phyloP scores from a whole-genome alignment of 176 grass and related monocot species.

The Zea luxurians region DNA sequence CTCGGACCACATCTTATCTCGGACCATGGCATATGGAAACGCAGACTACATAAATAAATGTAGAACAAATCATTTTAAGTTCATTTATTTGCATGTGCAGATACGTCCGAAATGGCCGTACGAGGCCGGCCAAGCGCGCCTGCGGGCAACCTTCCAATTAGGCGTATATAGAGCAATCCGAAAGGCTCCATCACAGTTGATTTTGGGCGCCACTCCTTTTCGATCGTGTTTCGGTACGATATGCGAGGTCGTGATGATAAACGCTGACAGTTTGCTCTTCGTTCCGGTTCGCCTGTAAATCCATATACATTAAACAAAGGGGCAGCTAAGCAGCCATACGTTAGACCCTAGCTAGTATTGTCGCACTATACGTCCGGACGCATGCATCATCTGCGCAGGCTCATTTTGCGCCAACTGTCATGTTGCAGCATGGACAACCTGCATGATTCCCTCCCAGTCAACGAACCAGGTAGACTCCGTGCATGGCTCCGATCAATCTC shows the following conservation, averaged over 20 bases:
- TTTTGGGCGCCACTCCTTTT: no score
- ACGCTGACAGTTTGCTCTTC: neutral
- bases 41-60: no score
- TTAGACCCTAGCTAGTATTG: slow-evolving; percentile 33
- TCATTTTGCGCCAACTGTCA: slow-evolving; percentile 14
- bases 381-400: slow-evolving; percentile 23
- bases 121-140: no score
- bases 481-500: neutral
- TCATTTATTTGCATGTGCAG: no score
- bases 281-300: neutral
- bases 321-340: neutral
- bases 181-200: no score
- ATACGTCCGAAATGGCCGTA: no score
- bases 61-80: no score
- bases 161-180: no score
- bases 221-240: no score
- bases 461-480: neutral
- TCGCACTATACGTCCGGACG: neutral
- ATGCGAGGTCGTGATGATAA: neutral
- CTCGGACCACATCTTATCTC: no score
- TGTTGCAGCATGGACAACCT: neutral
- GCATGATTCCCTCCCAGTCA: slow-evolving; percentile 33
- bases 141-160: no score
- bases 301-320: neutral
- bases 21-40: no score